Percentiles rank a stretch among this genome's conserved stretches.
Conservation (phyloP, 2,329 filamentous ascomycete species). For the Phaeosphaeria sp. region DNA sequence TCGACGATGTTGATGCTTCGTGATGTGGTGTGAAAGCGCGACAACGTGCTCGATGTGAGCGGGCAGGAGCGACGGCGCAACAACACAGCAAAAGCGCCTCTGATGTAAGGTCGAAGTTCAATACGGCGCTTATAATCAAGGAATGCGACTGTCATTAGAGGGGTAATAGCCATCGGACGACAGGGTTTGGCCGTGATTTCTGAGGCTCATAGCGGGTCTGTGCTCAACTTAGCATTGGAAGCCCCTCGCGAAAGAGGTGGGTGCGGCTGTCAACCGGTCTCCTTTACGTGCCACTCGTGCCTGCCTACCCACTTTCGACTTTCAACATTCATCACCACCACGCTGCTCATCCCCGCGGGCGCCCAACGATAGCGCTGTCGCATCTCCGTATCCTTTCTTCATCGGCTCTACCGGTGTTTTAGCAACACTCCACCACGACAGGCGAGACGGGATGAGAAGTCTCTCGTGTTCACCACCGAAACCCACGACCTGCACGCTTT, state of each 20-base stretch:
- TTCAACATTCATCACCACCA: conserved; percentile 13
- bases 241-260: not conserved
- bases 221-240: too few species aligned
- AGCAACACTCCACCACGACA: not conserved
- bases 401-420: conserved; percentile 1
- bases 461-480: conserved; percentile 1
- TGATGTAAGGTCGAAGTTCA: not conserved
- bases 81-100: not conserved
- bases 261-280: conserved; percentile 8
- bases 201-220: not conserved
- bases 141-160: not conserved
- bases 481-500: conserved; percentile 33
- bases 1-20: not conserved
- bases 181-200: not conserved
- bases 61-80: not conserved
- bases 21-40: not conserved
- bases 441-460: not conserved
- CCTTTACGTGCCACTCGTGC: too few species aligned
- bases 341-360: conserved; percentile 39
- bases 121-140: not conserved
- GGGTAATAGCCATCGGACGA: not conserved
- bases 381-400: not conserved
- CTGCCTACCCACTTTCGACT: conserved; percentile 14
- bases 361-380: conserved; percentile 14
- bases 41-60: not conserved